phyloP scores from a whole-genome alignment of 1,139 yeast species.

The Saccharomyces hybrid region DNA sequence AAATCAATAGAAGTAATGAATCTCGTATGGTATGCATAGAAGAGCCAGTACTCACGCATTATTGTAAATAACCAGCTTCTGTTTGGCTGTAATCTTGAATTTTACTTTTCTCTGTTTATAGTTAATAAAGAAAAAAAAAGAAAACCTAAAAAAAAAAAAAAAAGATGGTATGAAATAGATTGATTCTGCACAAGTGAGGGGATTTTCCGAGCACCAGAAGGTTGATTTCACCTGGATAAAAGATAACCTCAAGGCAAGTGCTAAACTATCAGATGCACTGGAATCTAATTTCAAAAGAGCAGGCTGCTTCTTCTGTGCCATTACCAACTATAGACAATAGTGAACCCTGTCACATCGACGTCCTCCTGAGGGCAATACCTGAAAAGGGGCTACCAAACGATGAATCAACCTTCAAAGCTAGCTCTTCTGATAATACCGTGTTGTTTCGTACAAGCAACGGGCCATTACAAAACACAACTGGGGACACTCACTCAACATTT shows the following conservation, averaged over 20 bases:
- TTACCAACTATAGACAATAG: neutral
- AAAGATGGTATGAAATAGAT: neutral
- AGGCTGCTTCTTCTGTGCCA: neutral
- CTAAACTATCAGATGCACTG: slow-evolving; percentile 3
- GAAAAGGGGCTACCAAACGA: neutral
- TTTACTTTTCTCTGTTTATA: neutral
- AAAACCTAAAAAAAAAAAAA: neutral
- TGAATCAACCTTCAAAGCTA: neutral
- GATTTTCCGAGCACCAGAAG: neutral
- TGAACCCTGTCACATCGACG: slow-evolving; percentile 2
- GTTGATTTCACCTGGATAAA: neutral
- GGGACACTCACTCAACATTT: slow-evolving; percentile 38
- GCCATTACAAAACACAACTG: neutral
- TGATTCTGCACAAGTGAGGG: neutral
- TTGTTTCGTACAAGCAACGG: neutral
- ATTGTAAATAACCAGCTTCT: neutral
- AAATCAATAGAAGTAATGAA: neutral
- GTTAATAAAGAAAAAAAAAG: neutral
- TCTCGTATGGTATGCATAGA: neutral
- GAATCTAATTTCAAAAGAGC: slow-evolving; percentile 3
- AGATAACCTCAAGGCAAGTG: neutral
- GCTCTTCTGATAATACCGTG: neutral
- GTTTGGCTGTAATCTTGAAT: neutral
- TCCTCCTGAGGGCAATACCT: slow-evolving; percentile 1
- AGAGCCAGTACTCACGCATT: neutral